Evolutionary conservation across 768 basidiomycete species (phyloP).

Genomic region (Pisolithus sp.): DNA sequence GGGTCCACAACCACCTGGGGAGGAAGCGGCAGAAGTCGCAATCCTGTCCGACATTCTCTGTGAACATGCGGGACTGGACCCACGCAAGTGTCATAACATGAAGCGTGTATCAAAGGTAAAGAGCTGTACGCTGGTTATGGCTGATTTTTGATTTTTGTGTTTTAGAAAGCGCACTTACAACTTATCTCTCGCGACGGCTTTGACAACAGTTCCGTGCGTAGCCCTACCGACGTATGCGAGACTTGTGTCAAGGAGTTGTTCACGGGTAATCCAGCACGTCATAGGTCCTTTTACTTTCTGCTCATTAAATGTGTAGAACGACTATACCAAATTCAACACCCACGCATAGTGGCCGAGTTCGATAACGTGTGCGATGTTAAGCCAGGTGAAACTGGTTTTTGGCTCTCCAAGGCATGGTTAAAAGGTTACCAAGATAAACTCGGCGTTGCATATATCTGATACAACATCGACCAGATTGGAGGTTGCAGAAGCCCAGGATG

Average conservation of each 20-base stretch:
- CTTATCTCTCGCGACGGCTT: constrained; percentile 36
- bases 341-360: constrained; percentile 50
- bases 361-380: constrained; percentile 44
- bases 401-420: constrained; percentile 77
- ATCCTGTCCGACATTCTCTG: constrained; percentile 51
- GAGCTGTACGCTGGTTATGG: background rate
- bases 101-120: constrained; percentile 60
- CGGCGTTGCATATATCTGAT: constrained; percentile 4
- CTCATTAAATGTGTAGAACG: constrained; percentile 41
- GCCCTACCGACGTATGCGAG: constrained; percentile 50
- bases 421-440: constrained; percentile 43
- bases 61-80: constrained; percentile 55
- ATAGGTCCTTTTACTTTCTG: background rate
- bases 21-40: constrained; percentile 13
- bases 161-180: constrained; percentile 20
- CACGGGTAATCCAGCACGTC: constrained; percentile 37
- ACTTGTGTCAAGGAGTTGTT: constrained; percentile 54
- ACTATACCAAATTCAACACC: constrained; percentile 64
- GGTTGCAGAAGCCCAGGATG: constrained; percentile 66
- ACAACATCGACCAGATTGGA: constrained; percentile 55
- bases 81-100: constrained; percentile 52
- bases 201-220: constrained; percentile 42
- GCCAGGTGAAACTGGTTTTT: constrained; percentile 43
- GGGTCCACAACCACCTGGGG: constrained; percentile 11
- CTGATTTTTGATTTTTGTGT: background rate